These are phyloP conservation scores for Hericium erinaceus DNA, from an alignment of 768 basidiomycete genomes.

Conservation along the genomic window DNA sequence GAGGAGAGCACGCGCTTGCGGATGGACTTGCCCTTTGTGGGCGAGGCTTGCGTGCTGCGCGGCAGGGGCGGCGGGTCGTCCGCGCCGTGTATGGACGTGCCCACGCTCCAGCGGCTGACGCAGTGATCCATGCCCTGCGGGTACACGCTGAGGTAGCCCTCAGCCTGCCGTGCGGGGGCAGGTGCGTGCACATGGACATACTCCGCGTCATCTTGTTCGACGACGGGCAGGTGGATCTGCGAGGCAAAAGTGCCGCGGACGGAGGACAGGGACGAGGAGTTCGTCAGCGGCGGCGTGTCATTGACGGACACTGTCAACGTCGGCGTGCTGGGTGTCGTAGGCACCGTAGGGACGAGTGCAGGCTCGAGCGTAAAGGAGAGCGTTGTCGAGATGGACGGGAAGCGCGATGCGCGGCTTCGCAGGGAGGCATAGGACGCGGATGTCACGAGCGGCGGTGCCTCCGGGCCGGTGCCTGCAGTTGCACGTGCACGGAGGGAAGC, in stretches of 20 bases:
- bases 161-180: not conserved
- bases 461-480: not conserved
- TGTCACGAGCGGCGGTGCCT: constrained; percentile 9
- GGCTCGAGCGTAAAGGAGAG: constrained; percentile 10
- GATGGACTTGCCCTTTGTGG: constrained; percentile 6
- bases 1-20: constrained; percentile 14
- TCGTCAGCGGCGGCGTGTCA: not conserved
- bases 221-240: not conserved
- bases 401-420: constrained; percentile 10
- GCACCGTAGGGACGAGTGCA: constrained; percentile 2
- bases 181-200: not conserved
- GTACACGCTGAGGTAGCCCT: not conserved
- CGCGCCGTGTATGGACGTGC: not conserved
- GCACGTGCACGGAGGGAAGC: constrained; percentile 2
- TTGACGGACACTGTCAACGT: not conserved
- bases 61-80: constrained; percentile 3
- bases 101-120: constrained; percentile 14
- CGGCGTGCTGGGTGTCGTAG: constrained; percentile 8
- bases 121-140: constrained; percentile 10
- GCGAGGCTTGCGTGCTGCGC: constrained; percentile 5
- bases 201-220: not conserved
- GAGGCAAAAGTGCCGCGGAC: not conserved
- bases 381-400: constrained; percentile 15
- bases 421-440: constrained; percentile 15
- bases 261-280: not conserved